Percentiles rank a stretch among this genome's conserved stretches.
Evolutionary conservation across 257 asterid species (phyloP).

Genomic region (Jaltomata sinuosa): DNA sequence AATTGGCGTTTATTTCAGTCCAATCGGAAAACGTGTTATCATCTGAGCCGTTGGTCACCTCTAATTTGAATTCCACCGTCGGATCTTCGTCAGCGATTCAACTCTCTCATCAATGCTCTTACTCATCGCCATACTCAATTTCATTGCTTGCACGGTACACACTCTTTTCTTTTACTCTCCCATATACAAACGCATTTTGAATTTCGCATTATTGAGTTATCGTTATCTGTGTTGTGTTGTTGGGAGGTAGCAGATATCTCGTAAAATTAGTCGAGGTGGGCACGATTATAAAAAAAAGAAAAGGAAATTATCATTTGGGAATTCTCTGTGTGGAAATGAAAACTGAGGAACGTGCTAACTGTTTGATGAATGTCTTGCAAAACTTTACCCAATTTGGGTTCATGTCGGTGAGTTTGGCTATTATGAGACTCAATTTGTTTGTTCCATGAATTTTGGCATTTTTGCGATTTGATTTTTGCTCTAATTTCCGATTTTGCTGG

Average conservation of each 20-base stretch:
- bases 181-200: too few species aligned
- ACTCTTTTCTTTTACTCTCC: too few species aligned
- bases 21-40: conserved; percentile 23
- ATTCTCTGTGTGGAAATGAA: conserved; percentile 78
- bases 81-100: conserved; percentile 28
- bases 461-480: too few species aligned
- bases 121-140: conserved; percentile 68
- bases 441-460: too few species aligned
- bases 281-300: too few species aligned
- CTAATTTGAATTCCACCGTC: conserved; percentile 37
- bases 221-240: too few species aligned
- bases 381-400: conserved; percentile 69
- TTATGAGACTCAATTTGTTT: too few species aligned
- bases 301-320: too few species aligned
- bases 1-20: conserved; percentile 23
- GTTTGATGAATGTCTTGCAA: conserved; percentile 59
- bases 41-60: conserved; percentile 26
- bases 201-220: too few species aligned
- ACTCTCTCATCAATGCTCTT: conserved; percentile 30
- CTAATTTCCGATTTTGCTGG: too few species aligned
- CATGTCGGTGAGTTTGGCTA: conserved; percentile 91
- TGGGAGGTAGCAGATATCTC: too few species aligned
- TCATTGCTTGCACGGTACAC: conserved; percentile 33
- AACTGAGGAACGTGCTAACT: conserved; percentile 70
- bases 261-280: too few species aligned